These are phyloP conservation scores for Debaryomyces psychrophilus DNA, from an alignment of 1,139 yeast species.

Conservation along the genomic window DNA sequence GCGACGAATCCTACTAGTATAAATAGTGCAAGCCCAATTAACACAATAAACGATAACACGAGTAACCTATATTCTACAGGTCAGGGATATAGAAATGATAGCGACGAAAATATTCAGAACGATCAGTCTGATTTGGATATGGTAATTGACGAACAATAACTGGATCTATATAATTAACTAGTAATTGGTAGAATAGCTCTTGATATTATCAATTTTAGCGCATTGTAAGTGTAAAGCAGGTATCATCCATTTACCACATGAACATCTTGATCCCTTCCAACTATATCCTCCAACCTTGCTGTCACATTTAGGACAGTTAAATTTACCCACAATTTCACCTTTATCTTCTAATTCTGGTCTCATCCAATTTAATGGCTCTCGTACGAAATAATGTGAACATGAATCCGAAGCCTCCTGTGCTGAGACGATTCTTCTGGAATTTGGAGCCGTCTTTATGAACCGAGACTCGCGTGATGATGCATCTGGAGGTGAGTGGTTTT, in stretches of 20 bases:
- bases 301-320: conserved; percentile 80
- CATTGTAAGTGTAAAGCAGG: conserved; percentile 87
- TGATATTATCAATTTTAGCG: conserved; percentile 76
- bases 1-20: conserved; percentile 27
- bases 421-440: conserved; percentile 60
- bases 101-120: conserved; percentile 20
- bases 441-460: conserved; percentile 63
- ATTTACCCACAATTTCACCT: conserved; percentile 80
- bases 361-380: conserved; percentile 95
- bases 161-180: conserved; percentile 8
- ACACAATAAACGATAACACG: conserved; percentile 5
- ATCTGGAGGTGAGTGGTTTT: conserved; percentile 63
- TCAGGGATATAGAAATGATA: conserved; percentile 17
- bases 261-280: conserved; percentile 94
- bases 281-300: conserved; percentile 87
- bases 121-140: conserved; percentile 50
- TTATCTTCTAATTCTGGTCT: conserved; percentile 66
- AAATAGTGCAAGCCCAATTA: conserved; percentile 15
- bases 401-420: conserved; percentile 54
- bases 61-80: conserved; percentile 7
- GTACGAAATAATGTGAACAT: conserved; percentile 80
- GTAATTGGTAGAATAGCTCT: neutral
- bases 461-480: conserved; percentile 62
- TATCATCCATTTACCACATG: conserved; percentile 94
- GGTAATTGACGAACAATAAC: conserved; percentile 42